Evolutionary conservation across 805 yeast genomes (phyloP), one percentile per base, ranked within the genome.

Genomic region (Priceomyces haplophilus): DNA sequence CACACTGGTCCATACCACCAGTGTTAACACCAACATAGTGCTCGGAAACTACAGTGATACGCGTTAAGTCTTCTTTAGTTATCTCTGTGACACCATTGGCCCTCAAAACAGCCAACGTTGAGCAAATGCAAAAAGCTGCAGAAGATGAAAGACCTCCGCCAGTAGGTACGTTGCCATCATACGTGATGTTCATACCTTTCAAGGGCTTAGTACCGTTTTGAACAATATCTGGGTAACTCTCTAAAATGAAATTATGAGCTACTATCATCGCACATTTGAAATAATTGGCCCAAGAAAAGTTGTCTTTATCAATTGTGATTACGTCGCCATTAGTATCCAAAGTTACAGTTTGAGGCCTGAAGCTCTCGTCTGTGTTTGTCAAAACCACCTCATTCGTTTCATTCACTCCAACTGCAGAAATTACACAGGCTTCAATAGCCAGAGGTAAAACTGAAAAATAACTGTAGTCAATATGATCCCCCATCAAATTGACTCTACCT

Each of bases 1-100:
- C 89, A 38, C 83, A 75, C 62, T 83, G 89, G 56, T 83, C 89
- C 85, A 83, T 78, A 31, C 89, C 88, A n/a, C 89, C 90, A 27
- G 83, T 79, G 57, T 80, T 83, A 40, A 83, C 85, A 27, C 89
- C 89, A 29, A 83, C 79, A 41, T 78, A 78, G 61, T 82, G 86
- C 56, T 83, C 89, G 31, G 82, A 78, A 4, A 76, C 78, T 33
- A 79, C 81, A 4, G 88, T 80, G 40, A 83, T 78, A 41, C 65
- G 61, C 15, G 83, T 79, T 45, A 83, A 66, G 44, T 73, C 80
- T 12, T 70, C 57, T 53, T 80, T 80, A 42, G 76, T 48, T 30
- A 82, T 61, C 2, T 51, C 43, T 0, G 37, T 42, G 18, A 72
- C 60, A n/a, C 76, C 76, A 52, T 79, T 79, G 12, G 79, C 79